Base-by-base conservation (phyloP, 108 stramenopile species). In the Fistulifera pelliculosa region DNA sequence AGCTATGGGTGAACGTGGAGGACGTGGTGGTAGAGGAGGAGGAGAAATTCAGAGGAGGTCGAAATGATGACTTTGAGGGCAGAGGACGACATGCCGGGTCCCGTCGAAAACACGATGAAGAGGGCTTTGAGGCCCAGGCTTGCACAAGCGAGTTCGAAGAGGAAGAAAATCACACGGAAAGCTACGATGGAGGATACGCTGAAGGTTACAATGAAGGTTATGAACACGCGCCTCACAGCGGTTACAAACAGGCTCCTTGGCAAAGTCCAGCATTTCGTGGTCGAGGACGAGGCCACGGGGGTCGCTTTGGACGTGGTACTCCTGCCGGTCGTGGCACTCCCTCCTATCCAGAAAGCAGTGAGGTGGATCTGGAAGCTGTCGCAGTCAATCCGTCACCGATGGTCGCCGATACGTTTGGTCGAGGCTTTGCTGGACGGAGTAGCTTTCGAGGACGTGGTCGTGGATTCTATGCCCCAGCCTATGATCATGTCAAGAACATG, bases 401-500 rank as follows among this genome's bases (percentile, higher is more conserved):
- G 42, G 75, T 71, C n/a, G 70, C 75, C 7, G 16, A 52, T 8
- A 50, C 67, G 24, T 68, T 59, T 52, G 56, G 61, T 52, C 54
- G 65, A 16, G 67, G 60, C 17, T 51, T 55, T 27, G 59, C 71
- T 59, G 59, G 64, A 16, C 62, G 80, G 27, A 74, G 75, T 8
- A 38, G 74, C 25, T 58, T 43, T 40, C 49, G 66, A 24, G 68
- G 71, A 15, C 35, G 58, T 27, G 80, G 75, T 41, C 58, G 73
- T 11, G 71, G 77, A 27, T 23, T 65, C 10, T 45, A 64, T 27
- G 66, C 65, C 10, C 77, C 77, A 38, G 59, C 79, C 10, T 52
- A 52, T 8, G 74, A 79, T 19, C 50, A 51, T 3, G 79, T 87
- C 40, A 63, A 64, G 10, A 76, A 55, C 49, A 64, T 77, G 72